Percentiles rank a stretch among this genome's conserved stretches.
Conservation (phyloP, 2,329 filamentous ascomycete genomes). For the Pleurostoma richardsiae region DNA sequence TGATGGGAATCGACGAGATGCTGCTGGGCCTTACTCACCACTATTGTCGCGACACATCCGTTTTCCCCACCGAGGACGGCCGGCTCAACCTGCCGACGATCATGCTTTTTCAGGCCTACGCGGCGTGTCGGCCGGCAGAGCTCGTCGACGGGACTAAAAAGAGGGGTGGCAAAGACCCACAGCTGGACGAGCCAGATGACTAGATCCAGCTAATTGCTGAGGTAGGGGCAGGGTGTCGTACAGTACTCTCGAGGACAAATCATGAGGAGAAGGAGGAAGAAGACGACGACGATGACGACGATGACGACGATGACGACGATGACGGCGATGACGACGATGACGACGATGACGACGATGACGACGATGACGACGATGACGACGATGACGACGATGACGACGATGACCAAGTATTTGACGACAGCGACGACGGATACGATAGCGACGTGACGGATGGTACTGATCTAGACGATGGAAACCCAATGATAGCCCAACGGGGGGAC, state of each 20-base stretch:
- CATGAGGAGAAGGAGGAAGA: no score
- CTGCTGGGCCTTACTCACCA: conserved; percentile 11
- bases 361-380: background rate
- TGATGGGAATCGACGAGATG: conserved; percentile 9
- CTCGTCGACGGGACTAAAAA: conserved; percentile 16
- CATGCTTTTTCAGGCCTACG: conserved; percentile 18
- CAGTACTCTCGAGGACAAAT: no score
- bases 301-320: conserved; percentile 1
- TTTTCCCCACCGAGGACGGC: conserved; percentile 18
- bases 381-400: background rate
- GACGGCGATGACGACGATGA: background rate
- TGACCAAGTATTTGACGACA: background rate
- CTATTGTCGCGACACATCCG: conserved; percentile 13
- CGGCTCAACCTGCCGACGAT: conserved; percentile 14
- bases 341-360: background rate
- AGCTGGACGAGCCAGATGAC: conserved; percentile 9
- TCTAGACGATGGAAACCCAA: background rate
- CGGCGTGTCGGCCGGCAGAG: conserved; percentile 13
- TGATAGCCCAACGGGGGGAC: background rate
- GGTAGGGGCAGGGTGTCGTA: background rate
- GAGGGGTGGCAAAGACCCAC: conserved; percentile 13
- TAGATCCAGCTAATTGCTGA: conserved; percentile 1
- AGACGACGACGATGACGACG: background rate
- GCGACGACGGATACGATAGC: background rate
- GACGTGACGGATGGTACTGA: background rate